Percentiles rank a stretch among this genome's conserved stretches.
Conservation (phyloP, 2,329 filamentous ascomycete genomes). For the Cercospora sp. region DNA sequence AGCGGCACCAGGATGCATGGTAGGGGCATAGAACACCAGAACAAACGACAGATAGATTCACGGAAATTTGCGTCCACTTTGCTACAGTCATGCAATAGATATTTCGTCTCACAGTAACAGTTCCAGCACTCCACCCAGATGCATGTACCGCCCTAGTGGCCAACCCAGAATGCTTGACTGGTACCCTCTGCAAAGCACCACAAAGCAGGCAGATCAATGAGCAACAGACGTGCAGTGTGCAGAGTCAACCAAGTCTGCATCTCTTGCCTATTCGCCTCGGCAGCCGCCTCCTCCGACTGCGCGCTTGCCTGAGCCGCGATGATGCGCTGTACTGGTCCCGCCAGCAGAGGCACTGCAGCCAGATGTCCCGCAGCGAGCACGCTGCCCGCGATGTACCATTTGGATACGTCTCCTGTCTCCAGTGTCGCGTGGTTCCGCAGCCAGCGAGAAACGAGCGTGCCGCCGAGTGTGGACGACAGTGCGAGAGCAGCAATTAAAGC, state of each 20-base stretch:
- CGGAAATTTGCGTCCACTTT: neutral
- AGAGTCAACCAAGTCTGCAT: conserved; percentile 33
- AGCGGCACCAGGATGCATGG: neutral
- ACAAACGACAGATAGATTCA: neutral
- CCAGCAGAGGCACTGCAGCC: conserved; percentile 29
- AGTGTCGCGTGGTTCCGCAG: conserved; percentile 28
- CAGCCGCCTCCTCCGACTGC: conserved; percentile 21
- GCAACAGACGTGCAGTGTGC: conserved; percentile 32
- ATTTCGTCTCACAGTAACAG: neutral
- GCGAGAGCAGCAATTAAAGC: conserved; percentile 25
- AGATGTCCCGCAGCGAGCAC: conserved; percentile 32
- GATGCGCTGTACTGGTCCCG: conserved; percentile 27
- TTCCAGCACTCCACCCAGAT: neutral
- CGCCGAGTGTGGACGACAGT: conserved; percentile 26
- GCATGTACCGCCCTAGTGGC: neutral
- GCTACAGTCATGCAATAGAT: neutral
- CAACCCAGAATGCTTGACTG: conserved; percentile 1
- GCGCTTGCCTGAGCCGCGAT: conserved; percentile 19
- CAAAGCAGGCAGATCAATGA: conserved; percentile 33
- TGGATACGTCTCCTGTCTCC: conserved; percentile 27
- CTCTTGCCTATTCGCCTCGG: conserved; percentile 30
- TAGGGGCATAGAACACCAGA: neutral
- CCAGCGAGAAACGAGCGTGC: conserved; percentile 30
- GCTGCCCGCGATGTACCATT: conserved; percentile 35
- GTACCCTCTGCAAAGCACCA: conserved; percentile 36